Evolutionary conservation across 805 yeast species (phyloP).

Genomic region (Yueomyces sp.): DNA sequence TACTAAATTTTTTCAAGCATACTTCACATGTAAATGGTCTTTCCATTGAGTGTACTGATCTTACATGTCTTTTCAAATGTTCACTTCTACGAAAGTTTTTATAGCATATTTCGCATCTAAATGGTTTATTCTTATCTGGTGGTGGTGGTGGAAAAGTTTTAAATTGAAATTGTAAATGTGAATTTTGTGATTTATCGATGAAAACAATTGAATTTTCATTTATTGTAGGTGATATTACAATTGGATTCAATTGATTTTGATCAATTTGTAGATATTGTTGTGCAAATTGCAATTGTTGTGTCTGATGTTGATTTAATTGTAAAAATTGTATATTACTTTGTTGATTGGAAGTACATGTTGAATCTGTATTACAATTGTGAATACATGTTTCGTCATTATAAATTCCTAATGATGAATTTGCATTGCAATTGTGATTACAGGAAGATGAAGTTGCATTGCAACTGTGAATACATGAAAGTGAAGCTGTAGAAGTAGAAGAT

Average conservation of each 20-base stretch:
- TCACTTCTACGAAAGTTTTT: conserved; percentile 47
- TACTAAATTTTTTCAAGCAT: conserved; percentile 49
- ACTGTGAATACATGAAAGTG: too few relatives aligned
- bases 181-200: neutral
- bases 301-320: too few relatives aligned
- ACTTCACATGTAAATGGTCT: conserved; percentile 44
- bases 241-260: neutral
- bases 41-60: conserved; percentile 50
- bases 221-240: neutral
- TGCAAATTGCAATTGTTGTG: too few relatives aligned
- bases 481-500: too few relatives aligned
- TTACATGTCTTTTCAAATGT: conserved; percentile 51
- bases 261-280: neutral
- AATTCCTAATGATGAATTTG: too few relatives aligned
- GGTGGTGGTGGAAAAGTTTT: conserved; percentile 1
- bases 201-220: neutral
- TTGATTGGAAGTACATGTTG: too few relatives aligned
- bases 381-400: too few relatives aligned
- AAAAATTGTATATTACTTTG: too few relatives aligned
- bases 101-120: conserved; percentile 26
- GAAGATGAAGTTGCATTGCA: too few relatives aligned
- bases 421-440: too few relatives aligned
- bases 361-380: too few relatives aligned
- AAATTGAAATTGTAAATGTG: neutral
- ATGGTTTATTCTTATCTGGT: conserved; percentile 22